Evolutionary conservation across 306 rosid genomes (phyloP).

Genomic region (Gynostemma pentaphyllum): DNA sequence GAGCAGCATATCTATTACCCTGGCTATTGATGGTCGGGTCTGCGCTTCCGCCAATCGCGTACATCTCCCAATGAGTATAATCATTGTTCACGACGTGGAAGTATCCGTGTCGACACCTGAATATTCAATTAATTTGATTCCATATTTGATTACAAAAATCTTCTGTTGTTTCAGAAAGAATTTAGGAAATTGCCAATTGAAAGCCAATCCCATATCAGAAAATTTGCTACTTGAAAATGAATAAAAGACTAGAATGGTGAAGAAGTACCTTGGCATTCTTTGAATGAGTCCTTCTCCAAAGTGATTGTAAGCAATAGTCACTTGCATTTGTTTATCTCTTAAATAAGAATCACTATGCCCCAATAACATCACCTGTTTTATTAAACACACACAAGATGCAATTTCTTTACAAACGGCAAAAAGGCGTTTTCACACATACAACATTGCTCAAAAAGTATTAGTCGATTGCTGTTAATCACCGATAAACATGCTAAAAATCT

Average conservation of each 20-base stretch:
- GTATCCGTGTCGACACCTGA: conserved; percentile 95
- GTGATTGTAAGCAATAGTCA: conserved; percentile 96
- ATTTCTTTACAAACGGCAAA: neutral
- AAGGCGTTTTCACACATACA: too few species aligned
- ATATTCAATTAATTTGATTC: conserved; percentile 11
- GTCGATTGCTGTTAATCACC: too few species aligned
- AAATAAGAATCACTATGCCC: conserved; percentile 94
- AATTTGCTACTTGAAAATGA: conserved; percentile 5
- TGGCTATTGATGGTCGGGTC: conserved; percentile 94
- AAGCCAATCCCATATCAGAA: neutral
- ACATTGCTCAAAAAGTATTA: too few species aligned
- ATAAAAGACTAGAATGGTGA: neutral
- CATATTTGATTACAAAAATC: neutral
- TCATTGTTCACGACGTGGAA: conserved; percentile 99
- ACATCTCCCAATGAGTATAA: conserved; percentile 99
- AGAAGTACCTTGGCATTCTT: conserved; percentile 87
- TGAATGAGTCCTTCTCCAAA: conserved; percentile 97
- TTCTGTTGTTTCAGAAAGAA: neutral
- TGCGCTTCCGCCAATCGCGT: conserved; percentile 98
- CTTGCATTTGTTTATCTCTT: conserved; percentile 93
- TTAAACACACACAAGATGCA: neutral
- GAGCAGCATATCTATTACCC: conserved; percentile 95
- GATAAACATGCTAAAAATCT: too few species aligned
- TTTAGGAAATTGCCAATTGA: neutral
- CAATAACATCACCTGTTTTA: conserved; percentile 82